phyloP scores from a whole-genome alignment of 2,329 filamentous ascomycete genomes.

The Parastagonospora nodorum region DNA sequence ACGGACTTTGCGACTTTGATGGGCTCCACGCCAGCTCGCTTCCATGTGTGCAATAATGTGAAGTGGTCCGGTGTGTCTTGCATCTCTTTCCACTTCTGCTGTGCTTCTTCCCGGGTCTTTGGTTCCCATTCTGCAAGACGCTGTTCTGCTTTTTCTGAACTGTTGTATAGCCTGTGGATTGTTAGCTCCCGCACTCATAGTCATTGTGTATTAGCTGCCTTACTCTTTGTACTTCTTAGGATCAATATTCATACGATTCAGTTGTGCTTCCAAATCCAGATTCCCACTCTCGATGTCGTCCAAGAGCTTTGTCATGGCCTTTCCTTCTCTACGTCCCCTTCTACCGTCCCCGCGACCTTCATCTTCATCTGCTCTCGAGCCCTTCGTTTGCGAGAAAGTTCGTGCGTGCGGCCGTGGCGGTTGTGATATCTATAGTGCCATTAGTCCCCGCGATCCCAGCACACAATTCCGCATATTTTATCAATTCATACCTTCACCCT shows the following conservation, averaged over 20 bases:
- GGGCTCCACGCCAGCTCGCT: constrained; percentile 38
- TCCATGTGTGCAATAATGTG: constrained; percentile 38
- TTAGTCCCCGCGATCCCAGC: constrained; percentile 10
- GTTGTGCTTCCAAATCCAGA: constrained; percentile 31
- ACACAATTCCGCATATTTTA: neutral
- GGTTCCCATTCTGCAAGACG: constrained; percentile 29
- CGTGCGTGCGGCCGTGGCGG: constrained; percentile 28
- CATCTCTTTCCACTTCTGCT: constrained; percentile 35
- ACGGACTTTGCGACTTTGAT: constrained; percentile 44
- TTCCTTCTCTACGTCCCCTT: constrained; percentile 7
- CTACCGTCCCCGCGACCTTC: constrained; percentile 9
- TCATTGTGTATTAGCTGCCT: neutral
- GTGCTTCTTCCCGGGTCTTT: constrained; percentile 36
- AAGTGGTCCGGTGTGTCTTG: constrained; percentile 38
- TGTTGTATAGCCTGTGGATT: constrained; percentile 28
- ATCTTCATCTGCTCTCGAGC: constrained; percentile 22
- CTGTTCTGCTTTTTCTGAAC: constrained; percentile 27
- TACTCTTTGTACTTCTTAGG: constrained; percentile 37
- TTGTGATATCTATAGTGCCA: constrained; percentile 27
- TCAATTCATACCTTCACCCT: constrained; percentile 44
- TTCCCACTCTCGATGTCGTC: constrained; percentile 25
- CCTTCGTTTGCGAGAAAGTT: constrained; percentile 29
- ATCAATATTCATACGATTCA: constrained; percentile 36
- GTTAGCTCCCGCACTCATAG: constrained; percentile 12
- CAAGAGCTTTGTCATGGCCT: constrained; percentile 18